Percentiles rank a stretch among this genome's conserved stretches.
phyloP scores from a whole-genome alignment of 2,329 filamentous ascomycete genomes.

The Penicillium psychrosexuale region DNA sequence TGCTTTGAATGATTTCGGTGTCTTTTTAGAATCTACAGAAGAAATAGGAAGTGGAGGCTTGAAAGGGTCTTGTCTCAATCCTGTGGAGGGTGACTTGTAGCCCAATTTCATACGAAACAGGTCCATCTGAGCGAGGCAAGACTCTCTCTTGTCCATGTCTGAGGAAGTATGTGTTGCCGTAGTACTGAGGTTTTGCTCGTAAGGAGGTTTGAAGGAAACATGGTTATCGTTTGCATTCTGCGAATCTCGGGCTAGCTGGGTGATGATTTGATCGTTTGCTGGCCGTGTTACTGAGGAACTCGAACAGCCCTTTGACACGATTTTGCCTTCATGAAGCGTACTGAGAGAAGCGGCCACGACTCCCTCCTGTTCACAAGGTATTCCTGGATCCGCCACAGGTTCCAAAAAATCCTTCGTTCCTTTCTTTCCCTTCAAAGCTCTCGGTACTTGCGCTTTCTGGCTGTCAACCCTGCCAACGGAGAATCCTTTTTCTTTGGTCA shows the following conservation, averaged over 20 bases:
- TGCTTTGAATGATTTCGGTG: neutral
- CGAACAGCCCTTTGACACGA: neutral
- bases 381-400: neutral
- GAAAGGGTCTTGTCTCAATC: neutral
- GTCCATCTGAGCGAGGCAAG: neutral
- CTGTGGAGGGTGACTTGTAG: neutral
- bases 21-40: neutral
- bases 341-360: neutral
- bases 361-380: neutral
- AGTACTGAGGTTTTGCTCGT: neutral
- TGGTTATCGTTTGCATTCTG: neutral
- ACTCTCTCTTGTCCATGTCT: too few relatives aligned
- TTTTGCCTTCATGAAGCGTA: neutral
- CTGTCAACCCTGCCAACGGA: neutral
- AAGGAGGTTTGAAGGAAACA: neutral
- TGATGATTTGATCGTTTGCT: neutral
- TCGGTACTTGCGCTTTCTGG: neutral
- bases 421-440: neutral
- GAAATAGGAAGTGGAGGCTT: neutral
- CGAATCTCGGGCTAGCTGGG: neutral
- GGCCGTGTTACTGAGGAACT: neutral
- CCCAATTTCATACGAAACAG: neutral
- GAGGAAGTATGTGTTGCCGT: neutral
- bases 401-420: neutral
- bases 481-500: neutral